Conservation (phyloP, 2,329 filamentous ascomycete species). For the Hypoxylon sp. region DNA sequence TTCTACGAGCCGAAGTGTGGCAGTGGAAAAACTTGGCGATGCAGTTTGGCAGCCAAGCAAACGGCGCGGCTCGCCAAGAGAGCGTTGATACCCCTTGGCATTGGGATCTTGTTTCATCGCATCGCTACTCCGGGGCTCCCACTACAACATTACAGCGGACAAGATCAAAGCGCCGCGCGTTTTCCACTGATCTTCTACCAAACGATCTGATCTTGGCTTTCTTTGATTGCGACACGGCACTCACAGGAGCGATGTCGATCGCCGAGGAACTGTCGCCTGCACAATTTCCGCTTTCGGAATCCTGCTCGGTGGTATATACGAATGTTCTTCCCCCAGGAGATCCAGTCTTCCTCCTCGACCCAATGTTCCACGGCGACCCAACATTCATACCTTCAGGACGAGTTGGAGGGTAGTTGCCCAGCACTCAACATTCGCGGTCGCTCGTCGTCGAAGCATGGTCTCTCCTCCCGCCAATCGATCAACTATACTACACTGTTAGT, state of each 20-base stretch:
- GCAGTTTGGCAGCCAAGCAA: slow-evolving; percentile 19
- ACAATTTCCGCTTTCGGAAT: slow-evolving; percentile 22
- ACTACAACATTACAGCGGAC: slow-evolving; percentile 4
- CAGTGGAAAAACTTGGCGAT: slow-evolving; percentile 20
- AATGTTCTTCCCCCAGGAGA: slow-evolving; percentile 15
- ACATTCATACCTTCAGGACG: slow-evolving; percentile 39
- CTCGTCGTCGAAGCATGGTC: slow-evolving; percentile 36
- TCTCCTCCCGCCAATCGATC: slow-evolving; percentile 36
- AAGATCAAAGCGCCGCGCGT: slow-evolving; percentile 24
- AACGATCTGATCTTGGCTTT: slow-evolving; percentile 25
- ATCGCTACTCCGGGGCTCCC: slow-evolving; percentile 26
- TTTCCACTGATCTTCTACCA: slow-evolving; percentile 5
- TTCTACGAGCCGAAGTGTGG: background rate
- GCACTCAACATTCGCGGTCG: slow-evolving; percentile 32
- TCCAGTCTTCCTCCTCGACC: slow-evolving; percentile 17
- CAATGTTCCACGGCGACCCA: slow-evolving; percentile 38
- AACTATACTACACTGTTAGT: slow-evolving; percentile 26
- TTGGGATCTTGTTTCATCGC: slow-evolving; percentile 41
- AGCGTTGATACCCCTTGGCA: slow-evolving; percentile 39
- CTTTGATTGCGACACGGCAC: slow-evolving; percentile 24
- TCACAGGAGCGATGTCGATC: slow-evolving; percentile 33
- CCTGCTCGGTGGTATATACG: slow-evolving; percentile 27
- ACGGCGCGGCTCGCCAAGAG: slow-evolving; percentile 38
- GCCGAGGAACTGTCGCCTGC: slow-evolving; percentile 20
- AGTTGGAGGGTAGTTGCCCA: slow-evolving; percentile 38